Percentiles rank a stretch among this genome's conserved stretches.
phyloP scores from a whole-genome alignment of 78 protist species.

The Tieghemostelium lacteum region DNA sequence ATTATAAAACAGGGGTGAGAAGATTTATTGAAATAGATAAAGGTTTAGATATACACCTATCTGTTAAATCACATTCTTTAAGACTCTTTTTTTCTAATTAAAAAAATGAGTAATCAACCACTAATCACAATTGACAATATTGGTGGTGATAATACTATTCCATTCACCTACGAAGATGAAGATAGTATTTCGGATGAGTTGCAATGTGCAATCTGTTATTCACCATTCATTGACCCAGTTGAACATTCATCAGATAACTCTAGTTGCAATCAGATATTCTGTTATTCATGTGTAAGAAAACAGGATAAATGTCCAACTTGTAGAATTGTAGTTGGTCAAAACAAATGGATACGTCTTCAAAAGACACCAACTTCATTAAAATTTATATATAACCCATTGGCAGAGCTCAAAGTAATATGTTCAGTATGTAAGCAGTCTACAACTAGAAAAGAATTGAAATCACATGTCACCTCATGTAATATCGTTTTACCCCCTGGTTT shows the following conservation, averaged over 20 bases:
- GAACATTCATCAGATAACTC: constrained; percentile 43
- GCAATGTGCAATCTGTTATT: constrained; percentile 69
- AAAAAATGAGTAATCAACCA: too few relatives aligned
- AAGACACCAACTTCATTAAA: constrained; percentile 32
- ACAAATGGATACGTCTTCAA: constrained; percentile 22
- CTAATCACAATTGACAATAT: background rate
- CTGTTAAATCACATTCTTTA: constrained; percentile 14
- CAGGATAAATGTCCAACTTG: constrained; percentile 41
- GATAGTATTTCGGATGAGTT: constrained; percentile 10
- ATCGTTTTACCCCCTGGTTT: constrained; percentile 25
- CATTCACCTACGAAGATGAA: constrained; percentile 46
- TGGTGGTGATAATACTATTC: background rate
- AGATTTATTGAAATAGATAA: too few relatives aligned
- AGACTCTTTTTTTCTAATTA: background rate
- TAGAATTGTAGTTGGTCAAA: constrained; percentile 18
- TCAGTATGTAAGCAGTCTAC: constrained; percentile 11
- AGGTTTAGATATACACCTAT: too few relatives aligned
- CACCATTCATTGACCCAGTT: constrained; percentile 62
- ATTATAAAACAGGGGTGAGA: too few relatives aligned
- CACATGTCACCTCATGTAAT: constrained; percentile 47
- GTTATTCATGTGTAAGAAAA: constrained; percentile 33
- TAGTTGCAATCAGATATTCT: constrained; percentile 24
- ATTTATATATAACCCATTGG: constrained; percentile 49
- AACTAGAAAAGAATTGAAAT: constrained; percentile 51
- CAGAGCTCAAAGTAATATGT: constrained; percentile 62